These are phyloP conservation scores for Hyaloscypha finlandica DNA, from an alignment of 495 filamentous ascomycete species.

Conservation along the genomic window DNA sequence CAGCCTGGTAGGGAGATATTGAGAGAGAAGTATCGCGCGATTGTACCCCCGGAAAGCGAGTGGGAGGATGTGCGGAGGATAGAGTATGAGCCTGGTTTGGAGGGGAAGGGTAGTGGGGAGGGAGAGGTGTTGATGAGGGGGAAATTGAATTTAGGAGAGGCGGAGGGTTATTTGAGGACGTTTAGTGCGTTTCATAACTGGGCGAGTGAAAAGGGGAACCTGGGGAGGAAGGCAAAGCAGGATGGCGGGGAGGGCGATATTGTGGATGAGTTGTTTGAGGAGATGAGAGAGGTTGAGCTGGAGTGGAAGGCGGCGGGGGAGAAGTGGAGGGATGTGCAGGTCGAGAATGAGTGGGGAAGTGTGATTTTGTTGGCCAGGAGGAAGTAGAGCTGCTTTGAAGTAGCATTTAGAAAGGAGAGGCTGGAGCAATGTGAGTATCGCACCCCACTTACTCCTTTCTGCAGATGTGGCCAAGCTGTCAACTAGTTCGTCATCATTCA, in stretches of 20 bases:
- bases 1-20: slow-evolving; percentile 59
- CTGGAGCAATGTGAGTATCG: background rate
- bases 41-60: slow-evolving; percentile 49
- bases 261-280: slow-evolving; percentile 58
- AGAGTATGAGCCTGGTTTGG: slow-evolving; percentile 56
- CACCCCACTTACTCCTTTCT: too few relatives aligned
- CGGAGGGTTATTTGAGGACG: slow-evolving; percentile 58
- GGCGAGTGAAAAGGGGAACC: slow-evolving; percentile 49
- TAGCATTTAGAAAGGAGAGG: background rate
- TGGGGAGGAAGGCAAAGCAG: slow-evolving; percentile 43
- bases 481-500: too few relatives aligned
- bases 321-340: slow-evolving; percentile 48
- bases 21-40: slow-evolving; percentile 45
- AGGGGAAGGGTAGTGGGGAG: slow-evolving; percentile 38
- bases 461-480: too few relatives aligned
- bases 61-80: slow-evolving; percentile 54
- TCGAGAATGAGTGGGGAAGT: slow-evolving; percentile 57
- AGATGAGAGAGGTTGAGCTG: slow-evolving; percentile 46
- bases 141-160: slow-evolving; percentile 52
- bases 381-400: slow-evolving; percentile 32
- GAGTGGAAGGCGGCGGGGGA: slow-evolving; percentile 51
- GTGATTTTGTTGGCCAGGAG: slow-evolving; percentile 54
- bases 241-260: slow-evolving; percentile 55
- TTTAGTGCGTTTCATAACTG: slow-evolving; percentile 58
- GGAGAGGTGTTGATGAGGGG: slow-evolving; percentile 53